A percentile compares a stretch with the other conserved stretches of the same genome.
Conservation (phyloP, 805 yeast species). For the Vanderwaltozyma yarrowii region DNA sequence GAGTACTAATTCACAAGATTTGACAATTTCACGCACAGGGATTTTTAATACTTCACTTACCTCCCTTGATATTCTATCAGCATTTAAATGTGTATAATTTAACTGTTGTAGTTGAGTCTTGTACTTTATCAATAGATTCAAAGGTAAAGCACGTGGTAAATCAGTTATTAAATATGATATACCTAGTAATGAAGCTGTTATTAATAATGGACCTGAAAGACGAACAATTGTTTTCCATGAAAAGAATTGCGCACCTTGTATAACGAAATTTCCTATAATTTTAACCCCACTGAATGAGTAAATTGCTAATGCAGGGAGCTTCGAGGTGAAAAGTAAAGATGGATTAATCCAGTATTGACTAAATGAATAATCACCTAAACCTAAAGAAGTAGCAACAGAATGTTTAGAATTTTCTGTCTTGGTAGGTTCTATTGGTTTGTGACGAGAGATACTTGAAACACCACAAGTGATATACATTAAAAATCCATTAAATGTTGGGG, state of each 20-base stretch:
- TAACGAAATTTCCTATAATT: conserved; percentile 28
- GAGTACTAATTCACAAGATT: conserved; percentile 21
- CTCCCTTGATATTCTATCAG: conserved; percentile 71
- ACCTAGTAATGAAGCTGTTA: conserved; percentile 43
- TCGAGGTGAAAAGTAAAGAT: conserved; percentile 27
- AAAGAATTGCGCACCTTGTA: conserved; percentile 31
- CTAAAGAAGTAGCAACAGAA: conserved; percentile 8
- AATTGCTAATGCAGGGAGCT: conserved; percentile 25
- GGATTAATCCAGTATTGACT: conserved; percentile 25
- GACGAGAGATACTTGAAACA: too few species aligned
- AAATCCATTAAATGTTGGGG: conserved; percentile 59
- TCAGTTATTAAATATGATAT: conserved; percentile 61
- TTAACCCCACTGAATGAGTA: conserved; percentile 33
- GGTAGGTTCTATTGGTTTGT: conserved; percentile 1
- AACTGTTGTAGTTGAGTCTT: conserved; percentile 47
- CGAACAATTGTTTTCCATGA: conserved; percentile 31
- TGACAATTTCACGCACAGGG: conserved; percentile 69
- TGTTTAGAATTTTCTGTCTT: conserved; percentile 3
- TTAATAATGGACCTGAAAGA: conserved; percentile 43
- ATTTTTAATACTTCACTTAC: conserved; percentile 68
- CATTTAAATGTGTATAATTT: conserved; percentile 73
- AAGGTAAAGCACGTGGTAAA: conserved; percentile 81
- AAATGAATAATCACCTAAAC: conserved; percentile 16
- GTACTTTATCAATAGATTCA: conserved; percentile 69
- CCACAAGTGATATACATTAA: conserved; percentile 29